phyloP scores from a whole-genome alignment of 2,329 filamentous ascomycete species.

The Geosmithia flava region DNA sequence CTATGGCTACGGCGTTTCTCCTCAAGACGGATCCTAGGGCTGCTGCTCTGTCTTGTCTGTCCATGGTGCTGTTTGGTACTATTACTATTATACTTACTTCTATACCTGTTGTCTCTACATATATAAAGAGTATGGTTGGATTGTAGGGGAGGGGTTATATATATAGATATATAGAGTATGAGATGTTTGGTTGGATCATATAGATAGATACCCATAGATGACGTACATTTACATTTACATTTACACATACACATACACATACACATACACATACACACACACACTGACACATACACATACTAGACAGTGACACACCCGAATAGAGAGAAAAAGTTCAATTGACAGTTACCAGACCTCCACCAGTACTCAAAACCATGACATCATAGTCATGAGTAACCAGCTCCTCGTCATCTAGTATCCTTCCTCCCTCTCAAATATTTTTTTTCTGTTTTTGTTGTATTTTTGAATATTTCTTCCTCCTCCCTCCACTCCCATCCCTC shows the following conservation, averaged over 20 bases:
- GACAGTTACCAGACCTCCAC: neutral
- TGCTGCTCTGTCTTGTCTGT: constrained; percentile 44
- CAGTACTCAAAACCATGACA: too few relatives aligned
- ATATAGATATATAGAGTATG: neutral
- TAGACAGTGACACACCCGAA: too few relatives aligned
- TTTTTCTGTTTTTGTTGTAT: neutral
- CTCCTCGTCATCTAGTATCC: too few relatives aligned
- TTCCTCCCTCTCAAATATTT: neutral
- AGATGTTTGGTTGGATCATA: neutral
- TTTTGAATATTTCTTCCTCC: neutral
- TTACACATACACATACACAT: neutral
- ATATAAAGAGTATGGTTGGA: constrained; percentile 16
- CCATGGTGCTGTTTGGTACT: constrained; percentile 49
- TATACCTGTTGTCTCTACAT: constrained; percentile 36
- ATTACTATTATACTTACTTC: constrained; percentile 46
- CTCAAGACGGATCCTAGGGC: constrained; percentile 43
- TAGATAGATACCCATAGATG: neutral
- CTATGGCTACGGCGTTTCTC: constrained; percentile 45
- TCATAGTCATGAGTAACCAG: too few relatives aligned
- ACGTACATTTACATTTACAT: too few relatives aligned
- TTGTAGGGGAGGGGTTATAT: neutral
- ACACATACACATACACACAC: too few relatives aligned
- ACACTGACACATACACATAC: too few relatives aligned
- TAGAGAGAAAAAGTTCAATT: too few relatives aligned
- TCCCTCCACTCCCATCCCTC: too few relatives aligned